phyloP scores from a whole-genome alignment of 176 grass and related monocot genomes.

The Avena sativa region DNA sequence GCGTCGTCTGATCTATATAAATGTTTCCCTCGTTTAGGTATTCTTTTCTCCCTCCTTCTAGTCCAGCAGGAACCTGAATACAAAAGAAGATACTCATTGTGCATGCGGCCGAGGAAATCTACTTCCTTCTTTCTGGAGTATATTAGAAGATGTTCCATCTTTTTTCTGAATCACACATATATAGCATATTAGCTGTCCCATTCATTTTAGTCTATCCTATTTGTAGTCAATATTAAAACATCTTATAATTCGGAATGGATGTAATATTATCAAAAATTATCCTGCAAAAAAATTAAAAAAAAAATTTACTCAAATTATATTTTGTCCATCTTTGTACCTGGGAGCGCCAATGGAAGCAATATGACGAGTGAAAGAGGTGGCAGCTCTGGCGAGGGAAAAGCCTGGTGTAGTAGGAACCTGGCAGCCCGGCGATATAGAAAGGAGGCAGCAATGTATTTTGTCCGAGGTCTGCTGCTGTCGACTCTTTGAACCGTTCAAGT shows the following conservation, averaged over 20 bases:
- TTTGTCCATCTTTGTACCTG: slow-evolving; percentile 12
- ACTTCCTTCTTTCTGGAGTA: too few species aligned
- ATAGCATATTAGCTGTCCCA: too few species aligned
- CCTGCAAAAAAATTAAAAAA: too few species aligned
- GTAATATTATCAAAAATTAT: too few species aligned
- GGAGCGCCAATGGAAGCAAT: slow-evolving; percentile 46
- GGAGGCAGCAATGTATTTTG: not conserved
- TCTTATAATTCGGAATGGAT: too few species aligned
- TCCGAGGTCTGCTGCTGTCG: not conserved
- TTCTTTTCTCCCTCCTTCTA: not conserved
- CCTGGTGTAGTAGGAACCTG: slow-evolving; percentile 54
- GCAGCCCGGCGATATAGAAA: slow-evolving; percentile 36
- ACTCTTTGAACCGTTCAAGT: slow-evolving; percentile 8
- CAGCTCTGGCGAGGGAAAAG: slow-evolving; percentile 50
- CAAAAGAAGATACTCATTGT: not conserved
- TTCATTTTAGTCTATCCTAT: too few species aligned
- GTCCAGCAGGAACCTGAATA: slow-evolving; percentile 9
- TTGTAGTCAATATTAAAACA: too few species aligned
- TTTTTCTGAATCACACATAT: too few species aligned
- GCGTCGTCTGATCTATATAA: slow-evolving; percentile 17
- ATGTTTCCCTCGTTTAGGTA: slow-evolving; percentile 36
- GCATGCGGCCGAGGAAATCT: too few species aligned
- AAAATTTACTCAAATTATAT: too few species aligned
- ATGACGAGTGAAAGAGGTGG: slow-evolving; percentile 53
- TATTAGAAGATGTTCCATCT: too few species aligned